Evolutionary conservation across 1,139 yeast genomes (phyloP).

Genomic region (Eremothecium gossypii): DNA sequence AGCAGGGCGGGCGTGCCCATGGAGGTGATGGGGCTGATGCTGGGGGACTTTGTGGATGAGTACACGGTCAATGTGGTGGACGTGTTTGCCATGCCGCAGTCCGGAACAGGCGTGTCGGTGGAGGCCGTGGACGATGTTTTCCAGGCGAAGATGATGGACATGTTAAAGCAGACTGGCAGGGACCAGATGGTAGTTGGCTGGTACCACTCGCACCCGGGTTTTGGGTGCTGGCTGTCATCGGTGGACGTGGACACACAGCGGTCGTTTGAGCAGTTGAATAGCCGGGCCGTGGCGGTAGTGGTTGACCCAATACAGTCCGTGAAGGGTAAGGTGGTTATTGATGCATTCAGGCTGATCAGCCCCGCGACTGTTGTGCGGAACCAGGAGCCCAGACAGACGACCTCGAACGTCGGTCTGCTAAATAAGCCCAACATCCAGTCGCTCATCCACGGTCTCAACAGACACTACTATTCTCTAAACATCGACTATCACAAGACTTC

Average conservation of each 20-base stretch:
- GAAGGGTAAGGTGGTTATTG: constrained; percentile 96
- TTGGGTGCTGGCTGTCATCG: constrained; percentile 98
- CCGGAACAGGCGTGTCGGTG: constrained; percentile 97
- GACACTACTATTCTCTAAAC: constrained; percentile 92
- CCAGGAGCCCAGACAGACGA: constrained; percentile 96
- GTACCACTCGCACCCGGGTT: constrained; percentile 99
- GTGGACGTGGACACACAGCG: constrained; percentile 98
- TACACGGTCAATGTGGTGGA: constrained; percentile 95
- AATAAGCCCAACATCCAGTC: constrained; percentile 98
- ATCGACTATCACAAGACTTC: constrained; percentile 91
- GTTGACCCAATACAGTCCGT: constrained; percentile 98
- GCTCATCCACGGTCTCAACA: constrained; percentile 90
- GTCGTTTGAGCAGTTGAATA: constrained; percentile 90
- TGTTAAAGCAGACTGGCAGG: constrained; percentile 96
- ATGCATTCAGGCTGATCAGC: constrained; percentile 92
- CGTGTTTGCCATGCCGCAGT: constrained; percentile 98
- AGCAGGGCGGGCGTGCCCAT: constrained; percentile 99
- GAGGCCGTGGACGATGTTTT: constrained; percentile 99
- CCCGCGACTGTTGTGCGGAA: constrained; percentile 88
- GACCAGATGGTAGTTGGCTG: constrained; percentile 98
- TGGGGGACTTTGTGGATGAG: constrained; percentile 96
- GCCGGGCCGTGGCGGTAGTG: constrained; percentile 94
- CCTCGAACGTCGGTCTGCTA: constrained; percentile 89
- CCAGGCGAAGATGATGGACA: constrained; percentile 99
- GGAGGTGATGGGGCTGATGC: constrained; percentile 99